Evolutionary conservation across 2,329 filamentous ascomycete genomes (phyloP).

Genomic region (Microsporum ferrugineum): DNA sequence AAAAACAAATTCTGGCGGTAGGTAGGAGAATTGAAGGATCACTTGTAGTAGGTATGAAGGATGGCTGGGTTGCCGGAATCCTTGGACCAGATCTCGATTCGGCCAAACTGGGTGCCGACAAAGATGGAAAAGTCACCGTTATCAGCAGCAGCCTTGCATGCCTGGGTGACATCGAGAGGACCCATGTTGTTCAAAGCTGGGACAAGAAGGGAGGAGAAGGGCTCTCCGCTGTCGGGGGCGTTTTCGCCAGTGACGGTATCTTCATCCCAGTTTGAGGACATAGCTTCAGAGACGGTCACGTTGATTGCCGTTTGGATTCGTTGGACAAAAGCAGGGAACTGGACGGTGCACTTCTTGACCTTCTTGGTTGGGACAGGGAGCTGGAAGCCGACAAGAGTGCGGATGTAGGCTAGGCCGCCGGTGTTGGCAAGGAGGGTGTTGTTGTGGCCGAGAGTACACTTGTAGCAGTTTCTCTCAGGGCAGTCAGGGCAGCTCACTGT

Average conservation of each 20-base stretch:
- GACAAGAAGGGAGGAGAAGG: not conserved
- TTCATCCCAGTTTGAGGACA: slow-evolving; percentile 3
- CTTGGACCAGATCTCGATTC: slow-evolving; percentile 7
- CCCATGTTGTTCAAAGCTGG: not conserved
- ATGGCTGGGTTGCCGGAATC: slow-evolving; percentile 6
- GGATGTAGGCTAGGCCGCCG: not conserved
- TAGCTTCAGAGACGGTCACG: not conserved
- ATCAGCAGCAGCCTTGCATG: not conserved
- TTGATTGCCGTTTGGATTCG: not conserved
- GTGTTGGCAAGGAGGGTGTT: not conserved
- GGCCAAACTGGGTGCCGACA: not conserved
- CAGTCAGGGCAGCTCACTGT: slow-evolving; percentile 1
- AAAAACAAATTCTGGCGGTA: not conserved
- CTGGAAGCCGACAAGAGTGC: slow-evolving; percentile 2
- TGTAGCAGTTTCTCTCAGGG: slow-evolving; percentile 6
- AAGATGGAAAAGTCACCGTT: slow-evolving; percentile 3
- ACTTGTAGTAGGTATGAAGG: slow-evolving; percentile 1
- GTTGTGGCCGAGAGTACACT: slow-evolving; percentile 2
- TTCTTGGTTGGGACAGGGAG: not conserved
- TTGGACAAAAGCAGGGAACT: slow-evolving; percentile 5
- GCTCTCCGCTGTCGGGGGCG: not conserved
- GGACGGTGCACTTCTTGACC: slow-evolving; percentile 4
- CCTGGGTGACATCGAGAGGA: slow-evolving; percentile 2
- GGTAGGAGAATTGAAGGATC: not conserved
- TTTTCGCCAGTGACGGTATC: not conserved